Conservation (phyloP, 805 yeast species). For the Naumovozyma castellii region DNA sequence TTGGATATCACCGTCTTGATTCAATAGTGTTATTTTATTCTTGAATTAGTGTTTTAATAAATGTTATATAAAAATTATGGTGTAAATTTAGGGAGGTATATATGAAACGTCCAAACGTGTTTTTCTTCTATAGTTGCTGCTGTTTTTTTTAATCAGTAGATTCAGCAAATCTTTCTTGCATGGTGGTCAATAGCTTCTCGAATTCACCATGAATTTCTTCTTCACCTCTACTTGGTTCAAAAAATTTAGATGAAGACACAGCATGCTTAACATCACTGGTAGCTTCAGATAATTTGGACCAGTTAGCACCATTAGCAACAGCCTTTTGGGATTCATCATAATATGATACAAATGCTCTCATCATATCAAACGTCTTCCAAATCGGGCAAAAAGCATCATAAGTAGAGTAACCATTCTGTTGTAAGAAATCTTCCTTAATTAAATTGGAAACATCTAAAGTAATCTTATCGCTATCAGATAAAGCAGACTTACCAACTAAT, state of each 20-base stretch:
- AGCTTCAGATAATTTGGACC: slow-evolving; percentile 86
- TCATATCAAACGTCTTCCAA: slow-evolving; percentile 98
- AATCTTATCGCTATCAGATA: slow-evolving; percentile 93
- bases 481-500: slow-evolving; percentile 96
- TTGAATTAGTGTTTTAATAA: too few relatives aligned
- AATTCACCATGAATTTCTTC: slow-evolving; percentile 67
- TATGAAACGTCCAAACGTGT: too few relatives aligned
- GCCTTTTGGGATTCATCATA: slow-evolving; percentile 98
- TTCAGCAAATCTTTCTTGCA: slow-evolving; percentile 89
- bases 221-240: slow-evolving; percentile 90
- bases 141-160: slow-evolving; percentile 76
- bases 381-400: slow-evolving; percentile 99
- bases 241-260: slow-evolving; percentile 90
- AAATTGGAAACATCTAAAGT: slow-evolving; percentile 85
- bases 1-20: too few relatives aligned
- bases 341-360: slow-evolving; percentile 86
- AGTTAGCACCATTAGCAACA: slow-evolving; percentile 81
- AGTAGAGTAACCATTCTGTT: slow-evolving; percentile 97
- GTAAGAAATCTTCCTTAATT: slow-evolving; percentile 96
- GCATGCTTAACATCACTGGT: slow-evolving; percentile 88
- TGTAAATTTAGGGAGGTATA: too few relatives aligned
- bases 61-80: too few relatives aligned
- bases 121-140: too few relatives aligned
- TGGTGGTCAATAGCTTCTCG: slow-evolving; percentile 59
- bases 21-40: too few relatives aligned